Percentiles rank a stretch among this genome's conserved stretches.
phyloP scores from a whole-genome alignment of 768 basidiomycete genomes.

The Brasilioporus rufonigricans region DNA sequence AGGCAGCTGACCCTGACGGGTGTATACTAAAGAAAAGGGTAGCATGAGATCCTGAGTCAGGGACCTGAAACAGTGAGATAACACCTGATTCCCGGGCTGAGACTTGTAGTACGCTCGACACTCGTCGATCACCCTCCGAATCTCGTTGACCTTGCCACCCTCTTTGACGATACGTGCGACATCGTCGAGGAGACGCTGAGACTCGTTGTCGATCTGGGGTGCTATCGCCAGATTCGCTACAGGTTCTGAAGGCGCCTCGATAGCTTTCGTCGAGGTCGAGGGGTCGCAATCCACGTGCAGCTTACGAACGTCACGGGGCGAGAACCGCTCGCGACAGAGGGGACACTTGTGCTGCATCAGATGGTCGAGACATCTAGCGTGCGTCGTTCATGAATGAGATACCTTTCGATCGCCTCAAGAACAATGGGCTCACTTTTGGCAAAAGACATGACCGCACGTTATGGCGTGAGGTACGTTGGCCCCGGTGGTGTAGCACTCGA shows the following conservation, averaged over 20 bases:
- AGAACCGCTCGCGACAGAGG: slow-evolving; percentile 58
- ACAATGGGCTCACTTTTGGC: slow-evolving; percentile 36
- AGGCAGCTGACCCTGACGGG: slow-evolving; percentile 50
- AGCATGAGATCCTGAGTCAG: slow-evolving; percentile 10
- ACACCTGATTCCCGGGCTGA: slow-evolving; percentile 48
- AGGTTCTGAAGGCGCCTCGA: slow-evolving; percentile 22
- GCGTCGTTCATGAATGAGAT: neutral
- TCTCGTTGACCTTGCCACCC: slow-evolving; percentile 50
- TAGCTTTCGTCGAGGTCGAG: slow-evolving; percentile 14
- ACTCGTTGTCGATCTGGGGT: slow-evolving; percentile 38
- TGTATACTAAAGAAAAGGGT: slow-evolving; percentile 37
- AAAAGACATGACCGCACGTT: slow-evolving; percentile 72
- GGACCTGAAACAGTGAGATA: slow-evolving; percentile 8
- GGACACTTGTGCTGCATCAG: slow-evolving; percentile 54
- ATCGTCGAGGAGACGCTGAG: slow-evolving; percentile 51
- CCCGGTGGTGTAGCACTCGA: slow-evolving; percentile 56
- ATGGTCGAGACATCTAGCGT: slow-evolving; percentile 52
- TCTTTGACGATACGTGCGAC: slow-evolving; percentile 53
- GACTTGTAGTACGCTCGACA: slow-evolving; percentile 45
- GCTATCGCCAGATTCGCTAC: slow-evolving; percentile 9
- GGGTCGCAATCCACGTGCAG: slow-evolving; percentile 59
- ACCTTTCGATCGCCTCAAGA: slow-evolving; percentile 19
- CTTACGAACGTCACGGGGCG: slow-evolving; percentile 43
- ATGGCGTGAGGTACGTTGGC: slow-evolving; percentile 61
- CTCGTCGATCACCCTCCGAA: slow-evolving; percentile 52